Evolutionary conservation across 345 rosid species (phyloP).

Genomic region (Excoecaria cochinchinensis): DNA sequence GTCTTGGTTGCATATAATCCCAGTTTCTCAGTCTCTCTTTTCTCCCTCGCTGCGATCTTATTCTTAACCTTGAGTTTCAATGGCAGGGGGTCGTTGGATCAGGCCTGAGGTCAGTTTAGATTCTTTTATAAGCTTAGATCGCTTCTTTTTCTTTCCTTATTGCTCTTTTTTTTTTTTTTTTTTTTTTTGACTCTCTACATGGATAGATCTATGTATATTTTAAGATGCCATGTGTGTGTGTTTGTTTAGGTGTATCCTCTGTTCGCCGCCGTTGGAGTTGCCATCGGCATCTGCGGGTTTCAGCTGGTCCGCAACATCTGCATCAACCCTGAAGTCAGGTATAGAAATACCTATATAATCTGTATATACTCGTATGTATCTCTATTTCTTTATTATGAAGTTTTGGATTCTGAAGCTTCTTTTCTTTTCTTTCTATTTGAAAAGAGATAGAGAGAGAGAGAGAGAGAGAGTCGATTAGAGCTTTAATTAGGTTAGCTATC

Average conservation of each 20-base stretch:
- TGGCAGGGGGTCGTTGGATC: conserved; percentile 45
- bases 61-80: not conserved
- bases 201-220: not conserved
- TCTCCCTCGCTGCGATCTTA: not conserved
- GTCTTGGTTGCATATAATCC: not conserved
- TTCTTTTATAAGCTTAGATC: not conserved
- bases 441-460: too few relatives aligned
- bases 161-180: not conserved
- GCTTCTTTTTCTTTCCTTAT: not conserved
- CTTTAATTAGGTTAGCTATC: not conserved
- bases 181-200: not conserved
- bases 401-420: too few relatives aligned
- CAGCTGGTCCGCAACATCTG: conserved; percentile 77
- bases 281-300: conserved; percentile 86
- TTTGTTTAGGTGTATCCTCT: conserved; percentile 74
- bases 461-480: not conserved
- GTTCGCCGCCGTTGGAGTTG: conserved; percentile 84
- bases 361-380: not conserved
- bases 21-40: not conserved
- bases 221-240: not conserved
- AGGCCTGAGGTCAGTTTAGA: conserved; percentile 63
- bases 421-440: too few relatives aligned
- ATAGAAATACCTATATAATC: not conserved
- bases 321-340: conserved; percentile 99
- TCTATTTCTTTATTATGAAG: too few relatives aligned